Percentiles rank a stretch among this genome's conserved stretches.
phyloP scores from a whole-genome alignment of 2,329 filamentous ascomycete species.

The Cryphonectria radicalis region DNA sequence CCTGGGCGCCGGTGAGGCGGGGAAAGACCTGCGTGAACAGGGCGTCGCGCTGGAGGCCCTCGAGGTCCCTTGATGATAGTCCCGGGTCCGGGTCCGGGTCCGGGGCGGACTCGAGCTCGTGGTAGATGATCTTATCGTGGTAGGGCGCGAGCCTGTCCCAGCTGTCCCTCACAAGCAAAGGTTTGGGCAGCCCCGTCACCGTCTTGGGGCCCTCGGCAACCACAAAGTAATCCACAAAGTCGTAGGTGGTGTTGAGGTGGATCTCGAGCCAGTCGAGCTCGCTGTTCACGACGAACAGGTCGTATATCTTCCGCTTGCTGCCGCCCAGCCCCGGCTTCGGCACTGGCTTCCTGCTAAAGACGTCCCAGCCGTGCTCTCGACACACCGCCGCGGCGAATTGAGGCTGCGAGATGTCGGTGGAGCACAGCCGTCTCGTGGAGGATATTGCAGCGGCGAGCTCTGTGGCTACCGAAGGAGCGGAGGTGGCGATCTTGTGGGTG shows the following conservation, averaged over 20 bases:
- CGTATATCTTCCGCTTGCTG: constrained; percentile 57
- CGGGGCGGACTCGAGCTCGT: constrained; percentile 52
- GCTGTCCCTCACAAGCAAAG: constrained; percentile 56
- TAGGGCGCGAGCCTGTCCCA: constrained; percentile 57
- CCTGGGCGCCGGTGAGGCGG: constrained; percentile 44
- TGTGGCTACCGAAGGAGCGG: neutral
- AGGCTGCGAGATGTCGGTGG: constrained; percentile 10
- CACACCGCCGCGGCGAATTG: constrained; percentile 37
- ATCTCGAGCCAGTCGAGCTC: constrained; percentile 71
- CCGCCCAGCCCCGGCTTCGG: constrained; percentile 9
- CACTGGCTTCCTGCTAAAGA: constrained; percentile 35
- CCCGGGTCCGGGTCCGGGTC: constrained; percentile 45
- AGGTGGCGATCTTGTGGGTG: neutral
- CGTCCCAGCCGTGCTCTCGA: constrained; percentile 44
- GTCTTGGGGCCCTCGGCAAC: constrained; percentile 63
- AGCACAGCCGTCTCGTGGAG: neutral
- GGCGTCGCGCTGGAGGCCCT: constrained; percentile 59
- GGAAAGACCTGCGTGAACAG: constrained; percentile 62
- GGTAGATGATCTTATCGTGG: constrained; percentile 62
- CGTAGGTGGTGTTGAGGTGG: constrained; percentile 60
- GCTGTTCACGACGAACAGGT: constrained; percentile 65
- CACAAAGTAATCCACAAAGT: constrained; percentile 67
- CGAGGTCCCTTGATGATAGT: constrained; percentile 51
- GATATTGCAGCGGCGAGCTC: constrained; percentile 14
- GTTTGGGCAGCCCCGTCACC: constrained; percentile 61